Base-by-base conservation (phyloP, 2,329 filamentous ascomycete species). In the Rasamsonia emersonii region DNA sequence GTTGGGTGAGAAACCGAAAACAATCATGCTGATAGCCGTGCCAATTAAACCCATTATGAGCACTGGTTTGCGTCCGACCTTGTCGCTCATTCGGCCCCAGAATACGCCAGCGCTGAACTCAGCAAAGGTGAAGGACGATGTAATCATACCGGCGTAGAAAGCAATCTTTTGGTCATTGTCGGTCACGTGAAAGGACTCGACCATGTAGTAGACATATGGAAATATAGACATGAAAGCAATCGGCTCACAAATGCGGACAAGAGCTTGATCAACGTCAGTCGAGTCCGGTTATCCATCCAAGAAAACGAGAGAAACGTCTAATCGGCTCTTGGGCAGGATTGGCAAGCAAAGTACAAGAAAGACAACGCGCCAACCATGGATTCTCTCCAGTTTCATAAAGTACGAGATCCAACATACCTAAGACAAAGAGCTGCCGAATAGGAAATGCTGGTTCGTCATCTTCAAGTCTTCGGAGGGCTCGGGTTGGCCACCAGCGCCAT, bases 201-300 rank as follows among this genome's bases (percentile, higher is more conserved):
- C 82, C 91, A 98, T 96, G 67, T 83, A 89, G 67, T 94, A 96
- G 47, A 93, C 86, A 61, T 96, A 98, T 2, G 91, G 91, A 56
- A 98, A 96, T 47, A 96, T 95, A 33, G 88, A 95, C 86, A 95
- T 96, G 70, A 98, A 96, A 4, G 91, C 91, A 59, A 98, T 96
- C 32, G 91, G 91, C 58, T 98, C 91, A 69, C 86, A 95, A 67
- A 98, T 89, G 53, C 91, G 81, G 64, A 88, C 94, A 52, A 94
- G 71, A 27, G 86, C 88, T 93, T n/a, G n/a, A n/a, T n/a, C n/a
- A n/a, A n/a, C n/a, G n/a, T n/a, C n/a, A n/a, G n/a, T n/a, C n/a
- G n/a, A n/a, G n/a, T n/a, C n/a, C n/a, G n/a, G n/a, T n/a, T n/a
- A n/a, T n/a, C n/a, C n/a, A n/a, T n/a, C n/a, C n/a, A n/a, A n/a